Percentiles rank a stretch among this genome's conserved stretches.
These are phyloP conservation scores for Elsinoe necatrix DNA, from an alignment of 2,329 filamentous ascomycete species.

Conservation along the genomic window DNA sequence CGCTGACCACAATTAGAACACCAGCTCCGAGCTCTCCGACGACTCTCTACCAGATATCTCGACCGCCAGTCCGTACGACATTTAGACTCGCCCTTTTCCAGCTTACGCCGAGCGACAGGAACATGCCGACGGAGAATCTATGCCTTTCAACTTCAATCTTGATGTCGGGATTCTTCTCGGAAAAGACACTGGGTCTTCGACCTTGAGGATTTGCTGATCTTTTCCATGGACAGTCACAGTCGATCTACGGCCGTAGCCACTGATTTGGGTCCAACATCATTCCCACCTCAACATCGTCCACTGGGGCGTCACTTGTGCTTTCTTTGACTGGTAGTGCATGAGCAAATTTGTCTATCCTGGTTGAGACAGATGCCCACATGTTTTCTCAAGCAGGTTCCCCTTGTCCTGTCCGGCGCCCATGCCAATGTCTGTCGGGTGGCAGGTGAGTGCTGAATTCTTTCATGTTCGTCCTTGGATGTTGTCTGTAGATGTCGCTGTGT, in stretches of 20 bases:
- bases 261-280: not conserved
- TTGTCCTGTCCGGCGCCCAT: not conserved
- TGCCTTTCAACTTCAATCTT: not conserved
- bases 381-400: too few relatives aligned
- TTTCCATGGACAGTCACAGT: not conserved
- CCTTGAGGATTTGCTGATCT: not conserved
- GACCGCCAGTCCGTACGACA: not conserved
- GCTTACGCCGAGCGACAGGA: not conserved
- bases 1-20: not conserved
- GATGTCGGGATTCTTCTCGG: not conserved
- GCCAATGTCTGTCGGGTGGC: not conserved
- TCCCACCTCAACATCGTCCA: not conserved
- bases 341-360: not conserved
- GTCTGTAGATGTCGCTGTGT: not conserved
- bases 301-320: not conserved
- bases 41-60: not conserved
- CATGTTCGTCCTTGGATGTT: not conserved
- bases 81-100: not conserved
- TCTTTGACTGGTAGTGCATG: not conserved
- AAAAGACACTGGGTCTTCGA: not conserved
- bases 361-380: not conserved
- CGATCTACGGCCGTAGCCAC: constrained; percentile 1
- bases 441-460: not conserved
- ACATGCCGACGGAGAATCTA: not conserved
- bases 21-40: not conserved